Conservation (phyloP, 148 eudicot genomes). For the Hydrangea macrophylla region DNA sequence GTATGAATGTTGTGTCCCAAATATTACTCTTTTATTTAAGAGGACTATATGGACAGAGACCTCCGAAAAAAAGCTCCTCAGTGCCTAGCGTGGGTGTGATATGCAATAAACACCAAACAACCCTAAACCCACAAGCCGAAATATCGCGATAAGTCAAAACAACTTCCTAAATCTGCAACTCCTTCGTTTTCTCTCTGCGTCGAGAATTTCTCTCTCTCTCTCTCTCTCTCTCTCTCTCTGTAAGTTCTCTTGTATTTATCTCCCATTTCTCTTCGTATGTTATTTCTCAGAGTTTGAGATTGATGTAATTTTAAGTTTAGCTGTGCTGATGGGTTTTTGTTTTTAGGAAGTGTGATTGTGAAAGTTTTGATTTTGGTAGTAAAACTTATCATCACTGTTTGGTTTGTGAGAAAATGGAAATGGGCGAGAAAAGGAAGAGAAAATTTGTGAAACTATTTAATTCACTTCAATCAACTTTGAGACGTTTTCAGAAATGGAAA, state of each 20-base stretch:
- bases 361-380: background rate
- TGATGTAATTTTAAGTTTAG: too few species aligned
- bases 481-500: background rate
- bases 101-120: background rate
- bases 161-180: constrained; percentile 16
- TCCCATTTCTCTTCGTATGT: constrained; percentile 13
- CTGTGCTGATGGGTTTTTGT: too few species aligned
- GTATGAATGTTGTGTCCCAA: too few species aligned
- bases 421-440: background rate
- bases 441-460: background rate
- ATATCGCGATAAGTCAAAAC: constrained; percentile 34
- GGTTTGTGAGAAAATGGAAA: constrained; percentile 17
- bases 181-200: constrained; percentile 14
- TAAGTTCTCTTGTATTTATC: constrained; percentile 17
- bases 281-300: too few species aligned
- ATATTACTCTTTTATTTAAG: too few species aligned
- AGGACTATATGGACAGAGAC: too few species aligned
- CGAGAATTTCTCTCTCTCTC: constrained; percentile 7
- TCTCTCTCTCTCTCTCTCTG: background rate
- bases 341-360: background rate
- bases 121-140: constrained; percentile 19
- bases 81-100: too few species aligned
- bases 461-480: too few species aligned
- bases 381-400: constrained; percentile 1
- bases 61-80: too few species aligned